Conservation (phyloP, 73 alveolate genomes). For the Uronychia setigera region DNA sequence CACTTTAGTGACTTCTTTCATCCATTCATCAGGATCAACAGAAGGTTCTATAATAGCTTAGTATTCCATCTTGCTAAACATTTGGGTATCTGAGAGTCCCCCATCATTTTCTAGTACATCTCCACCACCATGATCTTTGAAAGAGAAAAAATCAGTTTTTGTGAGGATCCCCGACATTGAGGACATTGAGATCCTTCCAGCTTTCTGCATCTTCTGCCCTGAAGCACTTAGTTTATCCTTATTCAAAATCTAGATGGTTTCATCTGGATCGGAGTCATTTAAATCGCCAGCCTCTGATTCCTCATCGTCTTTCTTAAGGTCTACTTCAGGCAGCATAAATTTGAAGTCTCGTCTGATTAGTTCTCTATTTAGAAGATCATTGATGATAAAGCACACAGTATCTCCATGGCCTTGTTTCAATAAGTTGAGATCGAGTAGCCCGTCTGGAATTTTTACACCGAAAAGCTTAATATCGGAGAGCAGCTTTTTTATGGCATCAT, state of each 20-base stretch:
- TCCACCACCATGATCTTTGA: constrained; percentile 12
- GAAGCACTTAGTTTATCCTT: background rate
- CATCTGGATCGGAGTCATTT: constrained; percentile 18
- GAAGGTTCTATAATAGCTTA: constrained; percentile 7
- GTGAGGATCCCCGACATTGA: constrained; percentile 5
- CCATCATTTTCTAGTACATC: constrained; percentile 18
- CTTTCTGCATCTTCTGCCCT: constrained; percentile 8
- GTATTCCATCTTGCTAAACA: constrained; percentile 5
- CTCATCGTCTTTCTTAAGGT: constrained; percentile 27
- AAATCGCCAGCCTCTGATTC: constrained; percentile 10
- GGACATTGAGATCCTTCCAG: constrained; percentile 24
- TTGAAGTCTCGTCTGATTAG: constrained; percentile 85
- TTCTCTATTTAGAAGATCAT: constrained; percentile 88
- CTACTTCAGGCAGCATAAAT: constrained; percentile 63
- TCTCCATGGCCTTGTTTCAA: constrained; percentile 84
- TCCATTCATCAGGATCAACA: constrained; percentile 67
- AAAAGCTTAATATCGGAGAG: constrained; percentile 59
- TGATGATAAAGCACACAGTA: constrained; percentile 77
- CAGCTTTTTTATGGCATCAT: constrained; percentile 56
- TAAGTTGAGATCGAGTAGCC: constrained; percentile 29
- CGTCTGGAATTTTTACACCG: constrained; percentile 73
- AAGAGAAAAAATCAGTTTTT: constrained; percentile 9
- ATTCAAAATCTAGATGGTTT: constrained; percentile 2
- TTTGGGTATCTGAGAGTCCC: constrained; percentile 5
- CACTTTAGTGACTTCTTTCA: constrained; percentile 45